Evolutionary conservation across 2,329 filamentous ascomycete species (phyloP), one percentile per base, ranked within the genome.

Genomic region (Cryphonectria radicalis): DNA sequence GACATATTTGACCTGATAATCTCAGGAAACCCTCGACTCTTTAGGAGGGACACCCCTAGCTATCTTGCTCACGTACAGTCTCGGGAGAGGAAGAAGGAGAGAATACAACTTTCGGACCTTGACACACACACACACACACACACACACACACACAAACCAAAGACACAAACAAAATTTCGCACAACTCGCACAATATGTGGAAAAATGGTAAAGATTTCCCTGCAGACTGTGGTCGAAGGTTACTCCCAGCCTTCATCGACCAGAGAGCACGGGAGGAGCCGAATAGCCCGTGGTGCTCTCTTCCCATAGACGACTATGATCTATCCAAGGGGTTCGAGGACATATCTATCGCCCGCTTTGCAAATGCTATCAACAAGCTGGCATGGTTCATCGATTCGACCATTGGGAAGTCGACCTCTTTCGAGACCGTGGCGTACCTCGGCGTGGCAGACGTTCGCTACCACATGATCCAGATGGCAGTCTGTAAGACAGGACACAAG

Each of bases 391-490:
- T 76, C 50, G 71, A 75, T 32, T 43, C 46, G 3, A 14, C 70
- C 7, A 53, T 76, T 19, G 74, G 75, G 4, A 68, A 62, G 40
- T 75, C 75, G 4, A 73, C 68, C 22, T 71, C 72, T 1, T 75
- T 75, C 37, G 75, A 75, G 42, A 73, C 72, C 3, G 67, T 76
- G 6, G 72, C 74, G 0, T 76, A 76, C 53, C 71, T 75, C 13
- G 75, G 75, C 7, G 55, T 66, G 7, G 62, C 71, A 3, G 75
- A 76, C 70, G 37, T 75, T 8, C 70, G 75, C 40, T 76, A 76
- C 25, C 74, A 76, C 37, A 75, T 76, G 67, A 70, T 76, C 6
- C 69, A 75, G 66, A 75, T 76, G 73, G 75, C 75, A 7, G 73
- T 72, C n/a, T 74, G 71, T 46, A 76, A 76, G 55, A 76, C 75